Base-by-base conservation (phyloP, 768 basidiomycete genomes). In the Suillus cothurnatus region DNA sequence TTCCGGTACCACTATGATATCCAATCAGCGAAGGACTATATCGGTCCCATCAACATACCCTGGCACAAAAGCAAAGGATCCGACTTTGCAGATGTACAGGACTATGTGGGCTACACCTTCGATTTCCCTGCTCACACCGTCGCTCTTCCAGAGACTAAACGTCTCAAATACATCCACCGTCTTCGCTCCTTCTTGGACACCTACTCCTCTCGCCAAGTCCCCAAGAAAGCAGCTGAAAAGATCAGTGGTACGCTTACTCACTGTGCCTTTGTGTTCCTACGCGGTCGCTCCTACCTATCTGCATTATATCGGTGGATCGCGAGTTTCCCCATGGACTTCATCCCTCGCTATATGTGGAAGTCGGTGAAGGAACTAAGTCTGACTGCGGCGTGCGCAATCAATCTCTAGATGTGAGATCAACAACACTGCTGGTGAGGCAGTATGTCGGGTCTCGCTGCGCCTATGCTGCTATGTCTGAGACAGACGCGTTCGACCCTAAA, bases 191-290 rank as follows among this genome's bases (percentile, higher is more conserved):
- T 61, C 26, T n/a, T n/a, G n/a, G n/a, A n/a, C n/a, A n/a, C n/a
- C 26, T 61, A 9, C 17, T 1, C 19, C 32, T 34, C 32, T 14
- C 7, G 5, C 9, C 38, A 41, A 7, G 36, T 45, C n/a, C 39
- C 38, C 34, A 45, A 61, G 6, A 19, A 39, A 21, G 36, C 68
- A 0, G 49, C 70, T 0, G 55, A 72, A 62, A 71, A 63, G 9
- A 61, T 82, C 12, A 68, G 71, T 59, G 75, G 79, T 0, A 73
- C 76, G 1, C 68, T 81, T 0, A 74, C 71, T 12, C 79, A 80
- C 60, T 70, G 75, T 26, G 61, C 75, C 1, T 79, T 78, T 49
- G 73, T 79, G 1, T 72, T 76, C 56, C 61, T 61, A 1, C 60
- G 63, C 0, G 76, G 79, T 12, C 62, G 70, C 0, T 67, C 78